These are phyloP conservation scores for Colletotrichum sp. DNA, from an alignment of 2,329 filamentous ascomycete species.

Conservation along the genomic window DNA sequence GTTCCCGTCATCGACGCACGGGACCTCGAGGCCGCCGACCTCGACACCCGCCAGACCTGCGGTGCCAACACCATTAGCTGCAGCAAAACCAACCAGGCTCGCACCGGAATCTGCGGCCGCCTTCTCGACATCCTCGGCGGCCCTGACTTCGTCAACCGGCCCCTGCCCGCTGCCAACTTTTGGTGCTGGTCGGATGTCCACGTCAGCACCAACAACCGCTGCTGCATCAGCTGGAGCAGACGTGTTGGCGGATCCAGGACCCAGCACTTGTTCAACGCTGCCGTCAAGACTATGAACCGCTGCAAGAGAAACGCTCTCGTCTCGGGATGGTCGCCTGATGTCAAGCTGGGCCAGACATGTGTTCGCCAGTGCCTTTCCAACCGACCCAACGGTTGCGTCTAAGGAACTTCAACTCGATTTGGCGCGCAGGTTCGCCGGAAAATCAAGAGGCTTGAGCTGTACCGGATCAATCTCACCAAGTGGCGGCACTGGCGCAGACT, in stretches of 20 bases:
- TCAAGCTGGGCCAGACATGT: accelerated
- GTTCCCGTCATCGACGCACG: neutral
- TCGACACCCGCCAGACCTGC: accelerated
- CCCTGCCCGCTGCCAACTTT: neutral
- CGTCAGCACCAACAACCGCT: neutral
- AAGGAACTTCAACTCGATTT: too few relatives aligned
- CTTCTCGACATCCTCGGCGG: neutral
- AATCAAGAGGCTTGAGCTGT: too few relatives aligned
- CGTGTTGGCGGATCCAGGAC: neutral
- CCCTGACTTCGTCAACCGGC: neutral
- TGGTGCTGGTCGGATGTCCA: neutral
- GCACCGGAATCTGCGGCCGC: neutral
- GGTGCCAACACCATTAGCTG: neutral
- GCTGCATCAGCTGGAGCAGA: neutral
- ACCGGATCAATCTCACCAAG: too few relatives aligned
- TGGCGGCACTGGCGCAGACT: too few relatives aligned
- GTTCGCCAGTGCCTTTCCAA: neutral
- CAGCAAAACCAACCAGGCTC: neutral
- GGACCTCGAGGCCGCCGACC: neutral
- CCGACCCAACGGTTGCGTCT: neutral
- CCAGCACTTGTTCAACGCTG: neutral
- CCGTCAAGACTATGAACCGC: neutral
- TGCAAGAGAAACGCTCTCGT: neutral
- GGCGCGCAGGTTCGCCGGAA: too few relatives aligned
- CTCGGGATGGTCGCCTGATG: neutral